phyloP scores from a whole-genome alignment of 768 basidiomycete genomes.

The Hygrophorus russula region DNA sequence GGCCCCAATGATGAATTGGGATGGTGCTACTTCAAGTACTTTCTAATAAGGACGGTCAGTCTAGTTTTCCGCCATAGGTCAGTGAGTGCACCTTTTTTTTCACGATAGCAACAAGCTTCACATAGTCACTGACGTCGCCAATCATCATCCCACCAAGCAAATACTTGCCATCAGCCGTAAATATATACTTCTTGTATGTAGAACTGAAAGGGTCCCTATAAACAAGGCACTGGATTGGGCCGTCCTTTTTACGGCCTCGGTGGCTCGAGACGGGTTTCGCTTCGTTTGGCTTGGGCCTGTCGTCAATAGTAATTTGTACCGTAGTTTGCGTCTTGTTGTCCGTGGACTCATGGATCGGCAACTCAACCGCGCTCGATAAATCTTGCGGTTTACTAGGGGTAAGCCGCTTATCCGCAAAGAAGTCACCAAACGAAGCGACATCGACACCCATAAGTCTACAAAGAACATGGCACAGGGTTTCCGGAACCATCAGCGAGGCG shows the following conservation, averaged over 20 bases:
- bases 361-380: no score
- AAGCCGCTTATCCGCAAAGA: slow-evolving; percentile 42
- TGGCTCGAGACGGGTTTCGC: neutral
- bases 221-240: slow-evolving; percentile 44
- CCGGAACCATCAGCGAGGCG: neutral
- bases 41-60: slow-evolving; percentile 28
- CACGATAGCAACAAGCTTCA: slow-evolving; percentile 57
- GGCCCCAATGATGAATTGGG: slow-evolving; percentile 54
- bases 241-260: slow-evolving; percentile 13
- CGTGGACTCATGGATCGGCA: neutral
- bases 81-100: slow-evolving; percentile 46
- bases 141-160: slow-evolving; percentile 74
- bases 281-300: neutral
- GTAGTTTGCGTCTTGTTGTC: slow-evolving; percentile 12
- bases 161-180: slow-evolving; percentile 59
- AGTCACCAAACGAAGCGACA: slow-evolving; percentile 67
- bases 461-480: no score
- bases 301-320: slow-evolving; percentile 11
- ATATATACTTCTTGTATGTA: slow-evolving; percentile 62
- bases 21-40: slow-evolving; percentile 51
- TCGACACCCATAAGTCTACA: slow-evolving; percentile 19
- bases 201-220: slow-evolving; percentile 66
- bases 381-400: neutral
- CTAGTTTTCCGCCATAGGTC: neutral
- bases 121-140: slow-evolving; percentile 58